Evolutionary conservation across 306 rosid genomes (phyloP).

Genomic region (Malus asiatica): DNA sequence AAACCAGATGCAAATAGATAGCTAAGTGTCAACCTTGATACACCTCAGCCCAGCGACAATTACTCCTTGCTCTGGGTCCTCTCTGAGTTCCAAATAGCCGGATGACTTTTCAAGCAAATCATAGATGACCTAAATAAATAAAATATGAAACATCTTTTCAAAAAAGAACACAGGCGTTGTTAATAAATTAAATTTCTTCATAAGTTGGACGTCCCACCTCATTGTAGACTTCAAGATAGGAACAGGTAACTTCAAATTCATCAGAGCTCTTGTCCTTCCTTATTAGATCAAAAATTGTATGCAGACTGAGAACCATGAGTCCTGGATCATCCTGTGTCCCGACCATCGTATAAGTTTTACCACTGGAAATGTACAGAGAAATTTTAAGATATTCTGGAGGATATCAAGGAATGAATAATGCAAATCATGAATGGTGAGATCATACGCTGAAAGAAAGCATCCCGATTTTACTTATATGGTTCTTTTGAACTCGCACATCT

Average conservation of each 20-base stretch:
- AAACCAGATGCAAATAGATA: neutral
- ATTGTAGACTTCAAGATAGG: slow-evolving; percentile 63
- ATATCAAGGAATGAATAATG: neutral
- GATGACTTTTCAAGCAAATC: slow-evolving; percentile 66
- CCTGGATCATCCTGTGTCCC: slow-evolving; percentile 64
- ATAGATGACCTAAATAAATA: slow-evolving; percentile 41
- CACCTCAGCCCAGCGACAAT: slow-evolving; percentile 50
- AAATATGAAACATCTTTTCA: neutral
- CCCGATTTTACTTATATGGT: neutral
- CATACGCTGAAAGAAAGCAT: neutral
- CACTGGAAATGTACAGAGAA: slow-evolving; percentile 22
- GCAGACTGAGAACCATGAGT: slow-evolving; percentile 61
- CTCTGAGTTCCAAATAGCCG: slow-evolving; percentile 58
- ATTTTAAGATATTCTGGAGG: neutral
- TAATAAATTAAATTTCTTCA: neutral
- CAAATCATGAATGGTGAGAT: neutral
- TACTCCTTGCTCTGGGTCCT: slow-evolving; percentile 59
- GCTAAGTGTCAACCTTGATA: slow-evolving; percentile 39
- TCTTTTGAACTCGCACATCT: neutral
- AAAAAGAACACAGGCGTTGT: neutral
- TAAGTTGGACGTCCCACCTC: slow-evolving; percentile 27
- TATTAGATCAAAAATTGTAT: slow-evolving; percentile 47
- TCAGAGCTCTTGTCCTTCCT: slow-evolving; percentile 37
- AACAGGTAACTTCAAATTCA: slow-evolving; percentile 55
- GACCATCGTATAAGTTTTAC: slow-evolving; percentile 61